Evolutionary conservation across 2,329 filamentous ascomycete species (phyloP), one percentile per base, ranked within the genome.

Genomic region (Scedosporium apiospermum): DNA sequence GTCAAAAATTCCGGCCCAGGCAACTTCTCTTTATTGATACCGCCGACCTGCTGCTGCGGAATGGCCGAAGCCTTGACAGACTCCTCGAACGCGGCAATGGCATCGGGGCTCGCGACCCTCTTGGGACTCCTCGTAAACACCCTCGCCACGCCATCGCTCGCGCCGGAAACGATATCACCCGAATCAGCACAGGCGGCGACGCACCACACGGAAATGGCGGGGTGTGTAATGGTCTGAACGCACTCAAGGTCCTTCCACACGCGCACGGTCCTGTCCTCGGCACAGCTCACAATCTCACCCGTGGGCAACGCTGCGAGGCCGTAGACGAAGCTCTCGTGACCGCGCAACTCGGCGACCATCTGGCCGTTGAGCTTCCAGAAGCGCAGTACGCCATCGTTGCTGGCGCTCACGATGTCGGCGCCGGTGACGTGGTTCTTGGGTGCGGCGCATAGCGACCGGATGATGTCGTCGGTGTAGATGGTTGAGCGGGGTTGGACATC

Each of bases 281-380:
- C 92, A 1, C 91, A 87, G 73, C 93, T 98, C 58, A 96, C 89
- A 34, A 99, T 80, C 71, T 97, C 92, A 5, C 93, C 93, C 0
- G 89, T 87, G 0, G 93, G 90, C 9, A 96, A 77, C 23, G 84
- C 82, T 1, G 89, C 82, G 14, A 99, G 77, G 6, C 90, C 89
- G 74, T 99, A 99, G 63, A 99, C 95, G 72, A 96, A 99, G 71
- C 88, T 96, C 63, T 96, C 92, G 69, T 99, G 96, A 0, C 93
- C 95, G 64, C 88, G 84, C 3, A 99, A 80, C 72, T 93, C 87
- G 9, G 83, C 88, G 10, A 96, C 80, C 64, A 90, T 83, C 59
- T 88, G 80, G 0, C 95, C 95, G 61, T 88, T 84, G 27, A 96
- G 71, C 42, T 88, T 95, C 89, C 93, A 99, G 4, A 98, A 75